These are phyloP conservation scores for Kurtzmaniella cleridarum DNA, from an alignment of 805 yeast genomes.

Conservation along the genomic window DNA sequence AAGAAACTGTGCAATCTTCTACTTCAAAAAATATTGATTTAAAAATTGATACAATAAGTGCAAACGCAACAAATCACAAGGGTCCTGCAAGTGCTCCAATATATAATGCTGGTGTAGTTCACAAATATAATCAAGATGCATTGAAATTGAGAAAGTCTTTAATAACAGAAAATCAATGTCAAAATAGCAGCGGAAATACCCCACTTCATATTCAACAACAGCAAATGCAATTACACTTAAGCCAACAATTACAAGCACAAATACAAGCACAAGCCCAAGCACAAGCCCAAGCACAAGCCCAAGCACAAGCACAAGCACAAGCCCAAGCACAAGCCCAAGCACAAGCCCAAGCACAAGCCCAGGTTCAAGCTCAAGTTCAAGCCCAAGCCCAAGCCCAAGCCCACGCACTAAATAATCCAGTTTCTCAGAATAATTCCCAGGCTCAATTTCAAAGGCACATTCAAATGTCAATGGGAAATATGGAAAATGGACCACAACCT, in stretches of 20 bases:
- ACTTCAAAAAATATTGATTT: conserved; percentile 4
- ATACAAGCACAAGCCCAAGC: too few relatives aligned
- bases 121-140: conserved; percentile 10
- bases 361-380: neutral
- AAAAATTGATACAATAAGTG: conserved; percentile 13
- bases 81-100: conserved; percentile 35
- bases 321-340: too few relatives aligned
- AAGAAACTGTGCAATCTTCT: conserved; percentile 10
- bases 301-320: too few relatives aligned
- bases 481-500: neutral
- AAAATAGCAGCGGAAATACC: too few relatives aligned
- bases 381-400: neutral
- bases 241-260: too few relatives aligned
- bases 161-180: too few relatives aligned
- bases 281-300: too few relatives aligned
- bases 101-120: conserved; percentile 23
- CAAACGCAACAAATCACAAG: conserved; percentile 5
- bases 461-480: neutral
- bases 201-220: too few relatives aligned
- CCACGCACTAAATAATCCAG: neutral
- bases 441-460: neutral
- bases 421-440: neutral
- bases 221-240: too few relatives aligned
- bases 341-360: neutral
- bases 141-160: conserved; percentile 3